phyloP scores from a whole-genome alignment of 2,329 filamentous ascomycete species.

The Nemania abortiva region DNA sequence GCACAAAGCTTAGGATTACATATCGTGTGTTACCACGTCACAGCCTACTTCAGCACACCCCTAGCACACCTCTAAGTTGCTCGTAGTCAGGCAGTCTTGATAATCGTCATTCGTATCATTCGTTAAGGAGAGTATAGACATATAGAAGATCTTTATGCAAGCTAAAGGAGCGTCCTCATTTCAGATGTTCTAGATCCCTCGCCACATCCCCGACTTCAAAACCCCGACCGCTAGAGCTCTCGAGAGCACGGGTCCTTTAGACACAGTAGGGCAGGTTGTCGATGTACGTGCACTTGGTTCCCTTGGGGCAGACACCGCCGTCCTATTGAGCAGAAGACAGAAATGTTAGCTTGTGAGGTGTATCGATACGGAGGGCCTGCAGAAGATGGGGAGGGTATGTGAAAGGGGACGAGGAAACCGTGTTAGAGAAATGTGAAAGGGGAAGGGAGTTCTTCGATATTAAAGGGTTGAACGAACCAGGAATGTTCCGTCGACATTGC shows the following conservation, averaged over 20 bases:
- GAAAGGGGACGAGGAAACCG: background rate
- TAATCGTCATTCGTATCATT: background rate
- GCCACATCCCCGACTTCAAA: background rate
- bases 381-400: background rate
- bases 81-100: background rate
- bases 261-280: slow-evolving; percentile 50
- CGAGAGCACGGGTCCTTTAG: slow-evolving; percentile 20
- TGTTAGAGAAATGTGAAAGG: background rate
- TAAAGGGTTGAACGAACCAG: slow-evolving; percentile 42
- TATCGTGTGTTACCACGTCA: background rate
- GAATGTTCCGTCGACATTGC: slow-evolving; percentile 47
- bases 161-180: slow-evolving; percentile 18
- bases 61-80: background rate
- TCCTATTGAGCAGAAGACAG: slow-evolving; percentile 37
- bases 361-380: background rate
- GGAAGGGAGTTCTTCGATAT: background rate
- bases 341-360: slow-evolving; percentile 9
- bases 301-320: slow-evolving; percentile 44
- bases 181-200: background rate
- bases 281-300: slow-evolving; percentile 46
- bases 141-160: background rate
- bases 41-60: background rate
- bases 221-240: background rate
- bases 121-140: slow-evolving; percentile 28
- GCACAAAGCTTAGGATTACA: too few species aligned